Conservation (phyloP, 2,329 filamentous ascomycete genomes). For the Aspergillus transmontanensis region DNA sequence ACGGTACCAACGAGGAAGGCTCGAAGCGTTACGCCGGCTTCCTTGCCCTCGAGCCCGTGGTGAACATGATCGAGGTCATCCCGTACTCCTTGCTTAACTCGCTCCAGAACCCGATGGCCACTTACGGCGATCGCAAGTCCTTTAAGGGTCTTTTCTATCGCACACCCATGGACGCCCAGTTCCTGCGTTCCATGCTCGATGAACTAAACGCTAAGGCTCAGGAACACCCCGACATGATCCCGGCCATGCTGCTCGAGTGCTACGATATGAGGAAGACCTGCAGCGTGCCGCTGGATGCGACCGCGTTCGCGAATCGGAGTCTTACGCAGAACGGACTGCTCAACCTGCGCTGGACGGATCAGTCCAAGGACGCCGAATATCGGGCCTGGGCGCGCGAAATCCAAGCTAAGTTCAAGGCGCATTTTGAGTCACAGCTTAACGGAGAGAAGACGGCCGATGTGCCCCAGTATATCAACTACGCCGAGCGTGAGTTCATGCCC, state of each 20-base stretch:
- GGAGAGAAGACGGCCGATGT: constrained; percentile 19
- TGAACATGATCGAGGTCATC: constrained; percentile 42
- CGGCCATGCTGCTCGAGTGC: constrained; percentile 46
- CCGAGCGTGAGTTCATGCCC: constrained; percentile 30
- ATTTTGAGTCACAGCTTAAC: constrained; percentile 21
- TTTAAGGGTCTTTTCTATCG: constrained; percentile 51
- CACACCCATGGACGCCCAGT: constrained; percentile 42
- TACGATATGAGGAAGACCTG: constrained; percentile 45
- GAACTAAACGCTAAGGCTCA: constrained; percentile 33
- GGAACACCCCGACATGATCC: constrained; percentile 31
- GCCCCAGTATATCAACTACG: constrained; percentile 41
- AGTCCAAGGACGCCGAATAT: constrained; percentile 39
- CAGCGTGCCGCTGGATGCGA: constrained; percentile 39
- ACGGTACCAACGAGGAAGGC: constrained; percentile 41
- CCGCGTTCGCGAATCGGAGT: constrained; percentile 51
- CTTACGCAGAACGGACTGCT: constrained; percentile 49
- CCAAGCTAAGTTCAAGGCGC: constrained; percentile 29
- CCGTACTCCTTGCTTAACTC: constrained; percentile 48
- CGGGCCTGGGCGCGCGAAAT: constrained; percentile 43
- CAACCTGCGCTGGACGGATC: constrained; percentile 45
- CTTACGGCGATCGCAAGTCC: constrained; percentile 43
- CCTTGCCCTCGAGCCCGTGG: constrained; percentile 39
- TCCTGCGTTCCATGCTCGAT: constrained; percentile 35
- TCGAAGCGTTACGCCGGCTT: constrained; percentile 40
- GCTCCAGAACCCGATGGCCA: constrained; percentile 40